Base-by-base conservation (phyloP, 495 filamentous ascomycete species). In the Hypoxylon crocopeplum region DNA sequence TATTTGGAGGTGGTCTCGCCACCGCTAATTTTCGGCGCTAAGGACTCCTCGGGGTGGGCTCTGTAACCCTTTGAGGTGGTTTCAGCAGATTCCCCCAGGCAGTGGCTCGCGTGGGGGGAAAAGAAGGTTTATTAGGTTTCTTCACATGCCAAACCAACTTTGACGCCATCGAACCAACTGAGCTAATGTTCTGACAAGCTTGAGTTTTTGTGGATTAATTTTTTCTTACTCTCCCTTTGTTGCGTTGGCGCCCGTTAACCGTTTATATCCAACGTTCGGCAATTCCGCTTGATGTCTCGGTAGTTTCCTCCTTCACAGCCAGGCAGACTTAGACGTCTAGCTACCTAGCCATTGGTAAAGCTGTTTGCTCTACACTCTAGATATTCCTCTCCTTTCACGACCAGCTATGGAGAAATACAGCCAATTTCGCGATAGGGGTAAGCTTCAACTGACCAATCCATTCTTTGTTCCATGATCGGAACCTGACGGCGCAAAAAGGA, bases 371-470 rank as follows among this genome's bases (percentile, higher is more conserved):
- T n/a, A n/a, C n/a, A n/a, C n/a, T n/a, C n/a, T n/a, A n/a, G n/a
- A n/a, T n/a, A n/a, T n/a, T n/a, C n/a, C n/a, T n/a, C n/a, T n/a
- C n/a, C n/a, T n/a, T n/a, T n/a, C n/a, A n/a, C n/a, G n/a, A n/a
- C n/a, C n/a, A n/a, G n/a, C n/a, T n/a, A 98, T 98, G 94, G 94
- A 98, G 83, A 97, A 96, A 74, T 98, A 91, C 73, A 93, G 92
- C 7, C 92, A 97, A 71, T 99, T 89, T 63, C 87, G 94, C 50
- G 94, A 99, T 77, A 84, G 90, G 84, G 94, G 94, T 88, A 79
- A 61, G 77, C 69, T 8, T 16, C 13, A 33, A 42, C n/a, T 50
- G 12, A 3, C 34, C 16, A 12, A 27, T n/a, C 12, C 12, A 12
- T 7, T 8, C 13, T 34, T 12, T 29, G 13, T 12, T n/a, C 12